These are phyloP conservation scores for Pueraria montana DNA, from an alignment of 306 rosid species.

Conservation along the genomic window DNA sequence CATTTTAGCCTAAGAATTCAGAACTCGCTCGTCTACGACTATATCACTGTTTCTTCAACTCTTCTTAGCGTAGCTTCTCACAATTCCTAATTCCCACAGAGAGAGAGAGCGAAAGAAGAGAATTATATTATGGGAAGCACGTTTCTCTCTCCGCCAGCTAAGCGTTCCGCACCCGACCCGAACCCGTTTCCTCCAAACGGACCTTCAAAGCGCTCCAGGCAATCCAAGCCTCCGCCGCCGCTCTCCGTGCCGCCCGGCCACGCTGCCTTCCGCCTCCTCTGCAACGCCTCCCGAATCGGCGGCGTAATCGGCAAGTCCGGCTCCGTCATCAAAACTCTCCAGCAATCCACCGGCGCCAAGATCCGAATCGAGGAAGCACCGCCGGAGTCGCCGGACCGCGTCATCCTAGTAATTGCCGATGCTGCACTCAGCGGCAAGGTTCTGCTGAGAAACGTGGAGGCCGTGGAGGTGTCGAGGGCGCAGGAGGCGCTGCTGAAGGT, in stretches of 20 bases:
- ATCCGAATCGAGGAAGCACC: conserved; percentile 86
- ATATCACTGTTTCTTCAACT: conserved; percentile 6
- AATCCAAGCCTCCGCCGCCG: conserved; percentile 63
- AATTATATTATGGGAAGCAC: conserved; percentile 81
- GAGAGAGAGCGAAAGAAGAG: not conserved
- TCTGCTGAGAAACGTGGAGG: conserved; percentile 33
- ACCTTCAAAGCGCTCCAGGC: conserved; percentile 73
- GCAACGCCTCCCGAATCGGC: conserved; percentile 89
- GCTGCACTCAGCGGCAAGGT: conserved; percentile 47
- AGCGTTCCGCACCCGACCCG: conserved; percentile 72
- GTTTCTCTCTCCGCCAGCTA: conserved; percentile 72
- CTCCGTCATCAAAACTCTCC: conserved; percentile 75
- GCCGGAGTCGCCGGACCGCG: conserved; percentile 78
- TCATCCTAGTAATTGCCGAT: conserved; percentile 65
- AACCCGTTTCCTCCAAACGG: conserved; percentile 55
- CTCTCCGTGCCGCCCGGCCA: conserved; percentile 73
- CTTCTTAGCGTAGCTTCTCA: not conserved
- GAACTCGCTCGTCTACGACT: not conserved
- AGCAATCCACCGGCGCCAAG: conserved; percentile 82
- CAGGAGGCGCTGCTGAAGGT: conserved; percentile 91
- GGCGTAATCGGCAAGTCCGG: conserved; percentile 97
- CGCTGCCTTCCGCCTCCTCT: conserved; percentile 84
- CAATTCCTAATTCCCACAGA: not conserved
- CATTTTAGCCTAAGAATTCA: conserved; percentile 33
- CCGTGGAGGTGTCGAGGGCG: conserved; percentile 73